These are phyloP conservation scores for Candida maesae DNA, from an alignment of 805 yeast species.

Conservation along the genomic window DNA sequence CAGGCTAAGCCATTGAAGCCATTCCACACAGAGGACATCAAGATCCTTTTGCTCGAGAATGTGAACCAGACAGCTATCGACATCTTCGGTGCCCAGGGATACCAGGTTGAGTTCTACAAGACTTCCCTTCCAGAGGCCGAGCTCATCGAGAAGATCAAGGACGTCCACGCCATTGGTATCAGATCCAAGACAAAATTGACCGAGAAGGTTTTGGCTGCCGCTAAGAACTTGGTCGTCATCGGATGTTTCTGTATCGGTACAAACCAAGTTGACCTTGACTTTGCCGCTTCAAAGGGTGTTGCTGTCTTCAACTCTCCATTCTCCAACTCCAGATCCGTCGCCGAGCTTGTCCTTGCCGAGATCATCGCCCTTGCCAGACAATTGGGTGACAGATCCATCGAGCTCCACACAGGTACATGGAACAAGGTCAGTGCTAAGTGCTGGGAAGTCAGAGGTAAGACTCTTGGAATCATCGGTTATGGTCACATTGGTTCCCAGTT, in stretches of 20 bases:
- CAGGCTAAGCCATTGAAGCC: slow-evolving; percentile 82
- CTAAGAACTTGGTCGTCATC: slow-evolving; percentile 82
- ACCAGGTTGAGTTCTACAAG: slow-evolving; percentile 93
- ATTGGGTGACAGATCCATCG: slow-evolving; percentile 93
- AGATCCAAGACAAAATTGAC: slow-evolving; percentile 94
- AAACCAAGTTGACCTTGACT: slow-evolving; percentile 91
- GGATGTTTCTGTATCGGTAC: slow-evolving; percentile 99
- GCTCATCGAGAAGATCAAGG: slow-evolving; percentile 87
- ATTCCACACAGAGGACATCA: slow-evolving; percentile 91
- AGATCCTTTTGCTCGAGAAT: slow-evolving; percentile 85
- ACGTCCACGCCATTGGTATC: slow-evolving; percentile 96
- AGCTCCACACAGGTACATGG: slow-evolving; percentile 96
- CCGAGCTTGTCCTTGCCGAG: slow-evolving; percentile 95
- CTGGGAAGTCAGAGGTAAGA: slow-evolving; percentile 99
- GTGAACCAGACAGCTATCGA: slow-evolving; percentile 90
- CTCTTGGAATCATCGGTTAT: slow-evolving; percentile 94
- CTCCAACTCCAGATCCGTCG: slow-evolving; percentile 97
- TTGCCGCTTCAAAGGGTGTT: slow-evolving; percentile 88
- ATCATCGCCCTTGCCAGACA: slow-evolving; percentile 93
- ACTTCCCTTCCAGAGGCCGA: slow-evolving; percentile 88
- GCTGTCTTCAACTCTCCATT: slow-evolving; percentile 98
- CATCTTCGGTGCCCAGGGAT: slow-evolving; percentile 84
- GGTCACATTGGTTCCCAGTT: slow-evolving; percentile 98
- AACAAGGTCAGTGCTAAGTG: slow-evolving; percentile 92
- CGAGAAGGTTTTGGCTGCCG: slow-evolving; percentile 72